A percentile compares a stretch with the other conserved stretches of the same genome.
phyloP scores from a whole-genome alignment of 306 rosid genomes.

The Vigna unguiculata region DNA sequence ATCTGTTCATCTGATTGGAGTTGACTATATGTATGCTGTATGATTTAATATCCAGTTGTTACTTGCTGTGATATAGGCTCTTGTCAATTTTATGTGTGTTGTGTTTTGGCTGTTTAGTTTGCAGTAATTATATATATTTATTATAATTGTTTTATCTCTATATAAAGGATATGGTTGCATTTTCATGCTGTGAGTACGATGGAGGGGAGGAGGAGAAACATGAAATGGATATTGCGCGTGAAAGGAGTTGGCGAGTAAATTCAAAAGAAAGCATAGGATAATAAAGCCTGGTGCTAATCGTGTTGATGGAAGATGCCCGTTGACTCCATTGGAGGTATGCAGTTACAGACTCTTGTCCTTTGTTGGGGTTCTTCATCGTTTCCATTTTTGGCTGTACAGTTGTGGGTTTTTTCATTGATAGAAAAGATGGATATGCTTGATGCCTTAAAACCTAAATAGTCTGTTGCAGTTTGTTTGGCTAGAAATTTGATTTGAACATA shows the following conservation, averaged over 20 bases:
- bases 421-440: constrained; percentile 7
- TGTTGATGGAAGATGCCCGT: constrained; percentile 92
- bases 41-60: constrained; percentile 26
- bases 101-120: constrained; percentile 10
- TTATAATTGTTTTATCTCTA: constrained; percentile 38
- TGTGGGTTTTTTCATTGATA: not conserved
- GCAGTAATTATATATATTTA: constrained; percentile 15
- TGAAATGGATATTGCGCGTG: constrained; percentile 97
- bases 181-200: constrained; percentile 95
- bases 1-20: constrained; percentile 28
- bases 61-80: not conserved
- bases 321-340: constrained; percentile 94
- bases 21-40: constrained; percentile 3
- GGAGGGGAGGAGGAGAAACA: constrained; percentile 94
- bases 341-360: constrained; percentile 2
- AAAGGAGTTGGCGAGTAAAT: constrained; percentile 98
- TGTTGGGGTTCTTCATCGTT: not conserved
- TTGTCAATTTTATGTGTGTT: constrained; percentile 16
- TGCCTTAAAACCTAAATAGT: not conserved
- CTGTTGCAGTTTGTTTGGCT: not conserved
- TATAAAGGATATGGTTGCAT: constrained; percentile 95
- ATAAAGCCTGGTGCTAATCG: constrained; percentile 94
- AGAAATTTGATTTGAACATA: constrained; percentile 5
- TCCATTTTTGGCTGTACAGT: not conserved
- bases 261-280: constrained; percentile 81